Evolutionary conservation across 2,329 filamentous ascomycete species (phyloP), one percentile per base, ranked within the genome.

Genomic region (Didymella sp.): DNA sequence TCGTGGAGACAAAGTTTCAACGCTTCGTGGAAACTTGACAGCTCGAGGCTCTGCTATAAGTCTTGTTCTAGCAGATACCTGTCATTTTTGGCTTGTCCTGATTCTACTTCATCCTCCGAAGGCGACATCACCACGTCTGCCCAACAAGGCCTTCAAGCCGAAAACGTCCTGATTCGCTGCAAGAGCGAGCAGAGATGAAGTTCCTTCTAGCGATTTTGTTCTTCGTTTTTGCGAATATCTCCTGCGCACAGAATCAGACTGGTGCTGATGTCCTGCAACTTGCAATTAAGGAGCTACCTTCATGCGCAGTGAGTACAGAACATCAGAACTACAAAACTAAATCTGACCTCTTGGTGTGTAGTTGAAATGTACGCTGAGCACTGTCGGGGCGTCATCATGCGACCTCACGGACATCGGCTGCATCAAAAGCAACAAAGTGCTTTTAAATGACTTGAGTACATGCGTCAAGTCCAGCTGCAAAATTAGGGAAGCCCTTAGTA

Each of bases 401-500:
- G 52, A 61, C 13, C 48, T 71, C 28, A 62, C 69, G 3, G 67
- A 72, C 35, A 61, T 67, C 22, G 56, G 56, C 6, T 73, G 71
- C 56, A 68, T 70, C 19, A 51, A 59, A 19, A 44, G 43, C n/a
- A 64, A 72, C 43, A 43, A 56, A 17, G 33, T 53, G 24, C 53
- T 72, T 11, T 57, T 61, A 2, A 44, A 54, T 5, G 40, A 61
- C 15, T 60, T 72, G 41, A 59, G 30, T 12, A 37, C 17, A n/a
- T 73, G 70, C 40, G 64, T 73, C 3, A 56, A 63, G 37, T 31
- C 28, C 1, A 59, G 40, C 40, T 73, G 69, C 44, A 69, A 61
- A 1, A 56, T 71, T 41, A 66, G 57, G 31, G 67, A 73, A 31
- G 51, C 66, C 15, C 51, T 73, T 15, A 64, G 70, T 72, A 66